Conservation (phyloP, 139 green algal species). For the Gonium pectorale region DNA sequence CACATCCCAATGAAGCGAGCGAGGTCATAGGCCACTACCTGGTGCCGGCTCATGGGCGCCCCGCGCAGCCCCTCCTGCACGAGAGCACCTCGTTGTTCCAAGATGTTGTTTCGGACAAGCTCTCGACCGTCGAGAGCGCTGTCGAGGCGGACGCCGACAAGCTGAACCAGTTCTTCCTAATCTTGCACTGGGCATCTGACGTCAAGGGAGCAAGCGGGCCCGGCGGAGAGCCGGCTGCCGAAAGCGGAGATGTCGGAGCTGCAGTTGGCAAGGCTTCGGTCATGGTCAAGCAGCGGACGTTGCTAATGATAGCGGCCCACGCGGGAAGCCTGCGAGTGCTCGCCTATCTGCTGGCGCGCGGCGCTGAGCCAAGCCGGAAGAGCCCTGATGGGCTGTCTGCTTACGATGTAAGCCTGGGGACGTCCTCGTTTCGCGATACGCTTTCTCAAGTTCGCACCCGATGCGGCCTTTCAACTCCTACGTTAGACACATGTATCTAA, state of each 20-base stretch:
- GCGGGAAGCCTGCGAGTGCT: slow-evolving; percentile 56
- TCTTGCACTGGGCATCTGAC: slow-evolving; percentile 42
- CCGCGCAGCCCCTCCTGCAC: slow-evolving; percentile 48
- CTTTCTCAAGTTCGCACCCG: no score
- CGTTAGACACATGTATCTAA: no score
- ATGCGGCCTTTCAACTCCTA: no score
- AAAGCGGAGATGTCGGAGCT: background rate
- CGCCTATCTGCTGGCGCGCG: slow-evolving; percentile 49
- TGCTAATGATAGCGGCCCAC: slow-evolving; percentile 60
- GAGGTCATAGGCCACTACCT: slow-evolving; percentile 64
- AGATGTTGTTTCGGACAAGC: slow-evolving; percentile 54
- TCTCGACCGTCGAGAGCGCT: slow-evolving; percentile 33
- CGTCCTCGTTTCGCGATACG: no score
- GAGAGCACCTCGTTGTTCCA: slow-evolving; percentile 59
- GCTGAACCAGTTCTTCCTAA: slow-evolving; percentile 44
- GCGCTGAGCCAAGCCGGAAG: slow-evolving; percentile 47
- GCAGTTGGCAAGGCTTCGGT: slow-evolving; percentile 44
- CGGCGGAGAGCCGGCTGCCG: background rate
- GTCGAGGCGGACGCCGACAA: slow-evolving; percentile 37
- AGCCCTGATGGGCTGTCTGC: slow-evolving; percentile 48
- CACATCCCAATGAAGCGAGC: slow-evolving; percentile 9
- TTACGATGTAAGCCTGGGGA: slow-evolving; percentile 48
- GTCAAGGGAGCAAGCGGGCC: background rate
- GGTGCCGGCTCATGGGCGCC: slow-evolving; percentile 26
- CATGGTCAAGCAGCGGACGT: slow-evolving; percentile 58